Evolutionary conservation across 345 rosid genomes (phyloP).

Genomic region (Euphorbia tirucalli): DNA sequence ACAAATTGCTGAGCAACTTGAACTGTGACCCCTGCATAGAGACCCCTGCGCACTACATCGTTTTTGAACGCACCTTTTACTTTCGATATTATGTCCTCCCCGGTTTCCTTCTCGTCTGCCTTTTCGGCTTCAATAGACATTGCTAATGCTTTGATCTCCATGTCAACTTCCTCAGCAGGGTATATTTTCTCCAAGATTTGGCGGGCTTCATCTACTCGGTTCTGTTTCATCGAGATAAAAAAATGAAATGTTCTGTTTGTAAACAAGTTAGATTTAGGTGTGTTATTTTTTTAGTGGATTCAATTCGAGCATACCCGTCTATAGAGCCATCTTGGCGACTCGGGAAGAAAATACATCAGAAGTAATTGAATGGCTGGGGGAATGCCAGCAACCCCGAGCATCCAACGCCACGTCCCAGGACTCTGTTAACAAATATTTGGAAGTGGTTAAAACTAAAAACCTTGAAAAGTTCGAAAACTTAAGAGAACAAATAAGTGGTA

Average conservation of each 20-base stretch:
- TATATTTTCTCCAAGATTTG: conserved; percentile 60
- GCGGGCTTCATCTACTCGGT: conserved; percentile 47
- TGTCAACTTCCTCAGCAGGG: conserved; percentile 57
- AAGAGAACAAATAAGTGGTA: background rate
- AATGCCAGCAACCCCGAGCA: conserved; percentile 75
- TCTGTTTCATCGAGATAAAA: background rate
- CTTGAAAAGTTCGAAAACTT: conserved; percentile 11
- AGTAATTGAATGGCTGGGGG: conserved; percentile 66
- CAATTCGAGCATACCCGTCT: conserved; percentile 31
- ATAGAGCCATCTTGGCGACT: conserved; percentile 90
- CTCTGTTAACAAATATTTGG: conserved; percentile 44
- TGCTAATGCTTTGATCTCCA: conserved; percentile 51
- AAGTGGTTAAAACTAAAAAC: background rate
- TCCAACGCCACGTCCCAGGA: conserved; percentile 90
- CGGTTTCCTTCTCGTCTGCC: conserved; percentile 49
- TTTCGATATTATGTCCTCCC: conserved; percentile 46
- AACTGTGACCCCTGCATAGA: conserved; percentile 78
- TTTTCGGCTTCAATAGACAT: conserved; percentile 61
- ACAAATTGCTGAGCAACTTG: conserved; percentile 94
- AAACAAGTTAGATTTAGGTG: no score
- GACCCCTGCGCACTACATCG: conserved; percentile 60
- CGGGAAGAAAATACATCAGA: conserved; percentile 68
- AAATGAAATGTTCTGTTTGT: no score
- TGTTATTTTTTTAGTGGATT: no score
- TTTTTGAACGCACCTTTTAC: conserved; percentile 61